Base-by-base conservation (phyloP, 2,329 filamentous ascomycete genomes). In the Colletotrichum sojae region DNA sequence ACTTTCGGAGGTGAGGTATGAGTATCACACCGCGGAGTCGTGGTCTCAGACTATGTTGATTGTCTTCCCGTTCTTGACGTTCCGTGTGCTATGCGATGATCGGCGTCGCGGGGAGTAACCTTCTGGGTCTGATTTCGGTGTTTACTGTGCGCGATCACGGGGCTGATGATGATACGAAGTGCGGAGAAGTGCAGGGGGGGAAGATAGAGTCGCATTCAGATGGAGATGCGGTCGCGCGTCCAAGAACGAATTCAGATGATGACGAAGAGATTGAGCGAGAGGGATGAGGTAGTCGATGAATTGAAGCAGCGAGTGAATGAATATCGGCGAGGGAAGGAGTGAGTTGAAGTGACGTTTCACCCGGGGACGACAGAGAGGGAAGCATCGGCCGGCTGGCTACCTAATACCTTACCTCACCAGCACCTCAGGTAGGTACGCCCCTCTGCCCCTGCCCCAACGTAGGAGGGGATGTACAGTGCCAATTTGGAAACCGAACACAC, bases 71-170 rank as follows among this genome's bases (percentile, higher is more conserved):
- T 25, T 10, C 8, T 36, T 36, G 31, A 36, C 3, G 31, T 9
- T 36, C 31, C 10, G 31, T 36, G 10, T 36, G 22, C 43, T 15
- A 36, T 58, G 45, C 36, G 51, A 69, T 49, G 62, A 60, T 67
- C 51, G 67, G 56, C 63, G 56, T 66, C 54, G 62, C 55, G 62
- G 43, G 54, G 36, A 54, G 49, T 45, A n/a, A 22, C 45, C 36
- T 36, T 48, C 31, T 36, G 31, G 31, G 8, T 8, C 31, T 25
- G 31, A 4, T 61, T 56, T 51, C 55, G 45, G 55, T 51, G 55
- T 60, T 61, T 66, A 67, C 66, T 61, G 62, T 66, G 45, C 46
- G 54, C 49, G 62, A 52, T 56, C 40, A 27, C 61, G 51, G 31
- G 31, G 52, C 36, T 16, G 36, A 56, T 56, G 55, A 46, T 43